phyloP scores from a whole-genome alignment of 208 protist genomes.

The Acanthamoeba divionensis region DNA sequence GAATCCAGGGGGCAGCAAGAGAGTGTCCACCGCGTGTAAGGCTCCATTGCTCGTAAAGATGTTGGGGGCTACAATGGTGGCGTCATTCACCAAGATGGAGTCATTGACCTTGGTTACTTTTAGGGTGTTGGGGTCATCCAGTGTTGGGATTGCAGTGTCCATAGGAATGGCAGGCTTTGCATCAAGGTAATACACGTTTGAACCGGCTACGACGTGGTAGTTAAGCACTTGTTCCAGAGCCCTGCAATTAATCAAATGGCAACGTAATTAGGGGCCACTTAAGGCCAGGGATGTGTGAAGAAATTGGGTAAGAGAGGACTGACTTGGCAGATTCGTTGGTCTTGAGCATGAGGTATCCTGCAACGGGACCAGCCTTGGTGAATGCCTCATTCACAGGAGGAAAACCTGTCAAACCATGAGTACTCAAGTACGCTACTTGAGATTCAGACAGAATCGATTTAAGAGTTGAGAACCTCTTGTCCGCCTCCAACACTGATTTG shows the following conservation, averaged over 20 bases:
- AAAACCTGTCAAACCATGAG: not conserved
- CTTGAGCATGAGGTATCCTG: constrained; percentile 18
- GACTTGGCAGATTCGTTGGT: constrained; percentile 15
- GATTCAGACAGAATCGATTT: not conserved
- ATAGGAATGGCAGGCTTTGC: not conserved
- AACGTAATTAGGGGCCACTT: not conserved
- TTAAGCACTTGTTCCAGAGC: not conserved
- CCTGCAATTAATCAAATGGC: not conserved
- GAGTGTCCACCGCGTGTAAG: not conserved
- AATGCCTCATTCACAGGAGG: not conserved
- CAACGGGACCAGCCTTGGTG: constrained; percentile 15
- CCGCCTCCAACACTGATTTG: not conserved
- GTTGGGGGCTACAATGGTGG: not conserved
- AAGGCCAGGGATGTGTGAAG: too few species aligned
- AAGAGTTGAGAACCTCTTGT: not conserved
- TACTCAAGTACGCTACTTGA: not conserved
- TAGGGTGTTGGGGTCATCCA: not conserved
- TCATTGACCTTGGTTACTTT: not conserved
- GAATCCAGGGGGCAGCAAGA: not conserved
- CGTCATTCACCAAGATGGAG: not conserved
- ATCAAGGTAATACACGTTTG: not conserved
- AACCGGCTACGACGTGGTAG: not conserved
- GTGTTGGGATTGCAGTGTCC: not conserved
- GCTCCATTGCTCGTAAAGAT: constrained; percentile 13
- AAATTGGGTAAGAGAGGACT: not conserved